Base-by-base conservation (phyloP, 2,329 filamentous ascomycete species). In the Pestalotiopsis sp. region DNA sequence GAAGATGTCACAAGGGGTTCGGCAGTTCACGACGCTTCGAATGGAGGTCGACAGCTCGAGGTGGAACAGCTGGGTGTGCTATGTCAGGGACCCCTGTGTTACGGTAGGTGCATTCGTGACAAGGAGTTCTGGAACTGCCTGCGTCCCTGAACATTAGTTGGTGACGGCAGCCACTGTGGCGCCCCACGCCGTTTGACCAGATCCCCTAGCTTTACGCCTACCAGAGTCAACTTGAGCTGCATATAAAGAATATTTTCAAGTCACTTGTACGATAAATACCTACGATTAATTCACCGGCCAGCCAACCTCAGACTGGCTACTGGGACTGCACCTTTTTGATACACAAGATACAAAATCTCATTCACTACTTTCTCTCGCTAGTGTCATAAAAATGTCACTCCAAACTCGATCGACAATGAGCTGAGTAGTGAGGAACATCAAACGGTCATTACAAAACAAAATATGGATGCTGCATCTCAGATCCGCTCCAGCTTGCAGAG, bases 401-500 rank as follows among this genome's bases (percentile, higher is more conserved):
- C 14, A 39, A 5, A 39, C 20, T 13, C 27, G 11, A 11, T 12
- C 31, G 38, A n/a, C 13, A 7, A 61, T 61, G 31, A 27, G 27
- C 27, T 61, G 59, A 61, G 36, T 13, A 23, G 59, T 14, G 9
- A 27, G 27, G 59, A 20, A 20, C 3, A 11, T n/a, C 14, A 12
- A 39, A 36, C 45, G 45, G 13, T n/a, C 45, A 52, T 14, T 13
- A 61, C n/a, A 14, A 61, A 61, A 61, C 25, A 27, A 3, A 20
- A 27, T 9, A 67, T 67, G 65, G 65, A 67, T 41, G 17, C 45
- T 14, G 68, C 78, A 41, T 76, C 83, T 59, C 89, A 93, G 71
- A 82, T 89, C 59, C 84, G 83, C 70, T 72, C 78, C 64, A 78
- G 86, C 75, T 80, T 90, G 80, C 74, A 85, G 75, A 75, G 83